Percentiles rank a stretch among this genome's conserved stretches.
These are phyloP conservation scores for Globisporangium sylvaticum DNA, from an alignment of 352 stramenopile genomes.

Conservation along the genomic window DNA sequence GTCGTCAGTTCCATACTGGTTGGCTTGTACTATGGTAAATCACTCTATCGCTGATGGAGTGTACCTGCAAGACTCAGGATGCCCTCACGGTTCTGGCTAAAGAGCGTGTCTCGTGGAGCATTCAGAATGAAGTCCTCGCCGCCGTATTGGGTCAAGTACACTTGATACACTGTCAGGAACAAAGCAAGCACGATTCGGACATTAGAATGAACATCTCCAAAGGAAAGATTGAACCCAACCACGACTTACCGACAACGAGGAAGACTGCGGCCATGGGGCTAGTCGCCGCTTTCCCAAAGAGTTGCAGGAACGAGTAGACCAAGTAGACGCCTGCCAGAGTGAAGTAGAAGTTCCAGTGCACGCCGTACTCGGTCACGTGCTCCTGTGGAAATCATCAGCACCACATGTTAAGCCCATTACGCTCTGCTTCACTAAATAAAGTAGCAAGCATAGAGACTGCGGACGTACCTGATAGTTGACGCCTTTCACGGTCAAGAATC, in stretches of 20 bases:
- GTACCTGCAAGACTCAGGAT: constrained; percentile 89
- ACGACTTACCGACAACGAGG: constrained; percentile 41
- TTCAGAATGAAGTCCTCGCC: constrained; percentile 80
- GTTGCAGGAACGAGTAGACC: constrained; percentile 51
- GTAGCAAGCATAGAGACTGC: too few species aligned
- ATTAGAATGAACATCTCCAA: neutral
- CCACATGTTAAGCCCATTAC: too few species aligned
- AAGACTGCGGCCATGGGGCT: constrained; percentile 38
- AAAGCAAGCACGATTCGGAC: neutral
- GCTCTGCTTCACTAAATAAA: too few species aligned
- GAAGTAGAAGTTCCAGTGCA: constrained; percentile 99
- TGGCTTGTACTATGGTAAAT: neutral
- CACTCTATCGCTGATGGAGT: neutral
- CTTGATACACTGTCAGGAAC: constrained; percentile 59
- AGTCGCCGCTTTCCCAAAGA: constrained; percentile 42
- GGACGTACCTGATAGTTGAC: constrained; percentile 80
- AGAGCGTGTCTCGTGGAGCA: constrained; percentile 65
- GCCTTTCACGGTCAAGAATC: constrained; percentile 78
- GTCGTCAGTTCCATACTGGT: neutral
- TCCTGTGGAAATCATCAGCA: constrained; percentile 45
- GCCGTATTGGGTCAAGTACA: constrained; percentile 69
- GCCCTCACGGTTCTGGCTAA: constrained; percentile 94
- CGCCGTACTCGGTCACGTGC: constrained; percentile 97
- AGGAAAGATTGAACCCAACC: too few species aligned
- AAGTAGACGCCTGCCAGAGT: constrained; percentile 89